phyloP scores from a whole-genome alignment of 2,329 filamentous ascomycete genomes.

The Fusarium duplospermum region DNA sequence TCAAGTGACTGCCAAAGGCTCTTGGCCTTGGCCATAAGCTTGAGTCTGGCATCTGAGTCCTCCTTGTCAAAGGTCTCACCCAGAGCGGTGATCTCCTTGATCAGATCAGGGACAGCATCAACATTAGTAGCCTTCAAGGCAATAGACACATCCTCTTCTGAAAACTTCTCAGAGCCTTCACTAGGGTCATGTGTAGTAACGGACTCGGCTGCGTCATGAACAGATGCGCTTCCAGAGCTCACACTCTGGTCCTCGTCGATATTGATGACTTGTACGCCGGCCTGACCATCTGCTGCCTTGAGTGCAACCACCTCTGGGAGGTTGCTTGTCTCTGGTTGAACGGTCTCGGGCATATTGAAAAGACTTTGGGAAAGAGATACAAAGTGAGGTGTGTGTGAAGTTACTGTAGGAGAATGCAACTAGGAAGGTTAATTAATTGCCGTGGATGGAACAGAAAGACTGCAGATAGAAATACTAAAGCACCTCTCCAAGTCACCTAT shows the following conservation, averaged over 20 bases:
- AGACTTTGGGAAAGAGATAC: not conserved
- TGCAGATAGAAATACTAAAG: not conserved
- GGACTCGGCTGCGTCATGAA: not conserved
- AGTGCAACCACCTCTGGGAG: not conserved
- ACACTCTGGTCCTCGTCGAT: not conserved
- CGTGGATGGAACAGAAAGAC: not conserved
- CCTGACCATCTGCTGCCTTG: not conserved
- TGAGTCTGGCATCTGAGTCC: conserved; percentile 40
- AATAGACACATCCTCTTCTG: conserved; percentile 18
- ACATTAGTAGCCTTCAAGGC: conserved; percentile 25
- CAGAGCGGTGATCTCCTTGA: conserved; percentile 21
- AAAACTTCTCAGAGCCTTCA: not conserved
- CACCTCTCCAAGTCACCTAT: not conserved
- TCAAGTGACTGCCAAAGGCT: conserved; percentile 51
- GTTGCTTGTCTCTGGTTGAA: not conserved
- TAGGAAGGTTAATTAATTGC: not conserved
- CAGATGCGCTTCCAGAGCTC: not conserved
- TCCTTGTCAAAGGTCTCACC: not conserved
- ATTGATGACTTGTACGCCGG: not conserved
- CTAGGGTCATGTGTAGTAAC: not conserved
- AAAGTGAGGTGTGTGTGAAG: not conserved
- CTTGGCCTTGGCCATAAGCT: conserved; percentile 51
- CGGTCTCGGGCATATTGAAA: conserved; percentile 6
- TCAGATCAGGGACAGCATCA: conserved; percentile 18
- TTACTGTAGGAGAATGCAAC: not conserved